Evolutionary conservation across 768 basidiomycete genomes (phyloP).

Genomic region (Pleurotus citrinopileatus): DNA sequence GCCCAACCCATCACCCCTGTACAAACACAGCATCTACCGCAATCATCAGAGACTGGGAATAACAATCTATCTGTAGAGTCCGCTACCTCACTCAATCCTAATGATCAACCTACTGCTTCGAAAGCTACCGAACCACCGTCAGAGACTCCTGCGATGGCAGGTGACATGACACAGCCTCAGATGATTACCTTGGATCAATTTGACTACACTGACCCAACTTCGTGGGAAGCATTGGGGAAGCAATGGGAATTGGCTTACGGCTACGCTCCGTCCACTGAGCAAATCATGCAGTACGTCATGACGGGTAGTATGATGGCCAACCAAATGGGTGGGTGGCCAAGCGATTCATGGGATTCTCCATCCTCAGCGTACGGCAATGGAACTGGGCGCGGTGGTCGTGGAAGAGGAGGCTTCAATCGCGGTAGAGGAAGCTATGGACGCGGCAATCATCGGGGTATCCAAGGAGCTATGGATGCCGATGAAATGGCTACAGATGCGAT

Average conservation of each 20-base stretch:
- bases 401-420: constrained; percentile 33
- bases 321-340: constrained; percentile 16
- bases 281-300: constrained; percentile 76
- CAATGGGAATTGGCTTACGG: constrained; percentile 75
- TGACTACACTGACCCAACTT: constrained; percentile 67
- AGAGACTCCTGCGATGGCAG: constrained; percentile 30
- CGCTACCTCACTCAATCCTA: constrained; percentile 42
- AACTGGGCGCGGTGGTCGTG: constrained; percentile 33
- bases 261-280: constrained; percentile 64
- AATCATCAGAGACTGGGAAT: constrained; percentile 18
- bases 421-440: constrained; percentile 23
- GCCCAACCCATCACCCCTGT: constrained; percentile 14
- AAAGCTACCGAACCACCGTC: constrained; percentile 26
- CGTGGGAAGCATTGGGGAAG: constrained; percentile 80
- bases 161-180: constrained; percentile 10
- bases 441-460: constrained; percentile 48
- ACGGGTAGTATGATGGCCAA: constrained; percentile 22
- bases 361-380: constrained; percentile 11
- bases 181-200: constrained; percentile 49
- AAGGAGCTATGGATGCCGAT: constrained; percentile 28
- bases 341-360: constrained; percentile 8
- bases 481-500: constrained; percentile 51
- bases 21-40: constrained; percentile 20
- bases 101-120: constrained; percentile 41
- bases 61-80: constrained; percentile 38